Conservation (phyloP, 176 grass and related monocot genomes). For the Puya raimondii region DNA sequence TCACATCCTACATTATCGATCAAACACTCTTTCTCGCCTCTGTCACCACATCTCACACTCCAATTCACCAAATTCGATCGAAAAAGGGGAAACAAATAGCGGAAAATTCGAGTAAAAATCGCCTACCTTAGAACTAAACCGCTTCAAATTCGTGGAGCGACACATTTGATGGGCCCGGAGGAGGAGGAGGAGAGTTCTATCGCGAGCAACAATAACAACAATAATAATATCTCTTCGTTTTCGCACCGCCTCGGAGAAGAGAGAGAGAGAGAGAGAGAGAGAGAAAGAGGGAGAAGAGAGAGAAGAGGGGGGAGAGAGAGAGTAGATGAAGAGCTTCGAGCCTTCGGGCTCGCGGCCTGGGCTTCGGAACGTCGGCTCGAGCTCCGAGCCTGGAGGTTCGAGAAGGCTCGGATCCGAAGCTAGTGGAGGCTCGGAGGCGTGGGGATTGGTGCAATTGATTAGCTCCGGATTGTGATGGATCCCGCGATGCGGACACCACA, state of each 20-base stretch:
- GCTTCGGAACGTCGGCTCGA: slow-evolving; percentile 30
- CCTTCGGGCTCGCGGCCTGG: not conserved
- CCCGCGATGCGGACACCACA: not conserved
- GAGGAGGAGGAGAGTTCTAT: slow-evolving; percentile 4
- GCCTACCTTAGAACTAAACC: not conserved
- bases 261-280: not conserved
- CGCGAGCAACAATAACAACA: slow-evolving; percentile 8
- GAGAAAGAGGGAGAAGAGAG: not conserved
- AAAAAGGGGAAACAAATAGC: not conserved
- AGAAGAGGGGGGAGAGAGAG: not conserved
- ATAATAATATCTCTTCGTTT: not conserved
- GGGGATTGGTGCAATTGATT: not conserved
- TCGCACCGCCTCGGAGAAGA: slow-evolving; percentile 1
- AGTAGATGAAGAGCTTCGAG: not conserved
- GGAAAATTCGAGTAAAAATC: not conserved
- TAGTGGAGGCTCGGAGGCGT: slow-evolving; percentile 24
- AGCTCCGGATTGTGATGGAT: not conserved
- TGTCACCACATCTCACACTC: not conserved
- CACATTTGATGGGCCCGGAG: slow-evolving; percentile 30
- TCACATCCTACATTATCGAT: slow-evolving; percentile 63
- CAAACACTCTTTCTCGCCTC: not conserved
- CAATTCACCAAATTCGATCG: slow-evolving; percentile 3
- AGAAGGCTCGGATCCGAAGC: slow-evolving; percentile 17
- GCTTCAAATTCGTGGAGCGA: not conserved
- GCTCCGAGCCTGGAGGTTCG: slow-evolving; percentile 8